Evolutionary conservation across 2,329 filamentous ascomycete genomes (phyloP).

Genomic region (Diaporthe sp.): DNA sequence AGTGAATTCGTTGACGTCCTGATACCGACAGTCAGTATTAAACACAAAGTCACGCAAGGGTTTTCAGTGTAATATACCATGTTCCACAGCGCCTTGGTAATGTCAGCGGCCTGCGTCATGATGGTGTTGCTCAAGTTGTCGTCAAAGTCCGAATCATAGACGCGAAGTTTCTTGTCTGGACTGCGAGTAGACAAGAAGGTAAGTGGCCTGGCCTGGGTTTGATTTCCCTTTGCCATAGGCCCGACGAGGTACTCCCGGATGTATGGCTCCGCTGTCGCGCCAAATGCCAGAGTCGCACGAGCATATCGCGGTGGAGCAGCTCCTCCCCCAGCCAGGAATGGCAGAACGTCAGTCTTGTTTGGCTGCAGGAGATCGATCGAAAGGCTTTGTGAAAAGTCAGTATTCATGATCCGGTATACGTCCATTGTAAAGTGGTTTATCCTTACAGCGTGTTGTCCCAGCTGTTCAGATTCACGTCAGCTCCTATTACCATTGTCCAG

Average conservation of each 20-base stretch:
- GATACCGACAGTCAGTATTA: not conserved
- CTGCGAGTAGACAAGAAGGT: not conserved
- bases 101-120: not conserved
- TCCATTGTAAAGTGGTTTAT: not conserved
- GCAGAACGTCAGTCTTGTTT: conserved; percentile 4
- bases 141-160: not conserved
- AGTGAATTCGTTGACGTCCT: not conserved
- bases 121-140: not conserved
- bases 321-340: not conserved
- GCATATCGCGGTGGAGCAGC: not conserved
- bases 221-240: not conserved
- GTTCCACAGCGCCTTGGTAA: not conserved
- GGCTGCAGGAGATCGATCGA: conserved; percentile 3
- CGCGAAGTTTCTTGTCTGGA: not conserved
- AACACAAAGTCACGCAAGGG: too few species aligned
- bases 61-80: not conserved
- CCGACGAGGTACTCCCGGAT: not conserved
- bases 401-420: not conserved
- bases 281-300: not conserved
- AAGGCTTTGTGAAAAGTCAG: not conserved
- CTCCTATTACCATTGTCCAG: not conserved
- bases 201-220: not conserved
- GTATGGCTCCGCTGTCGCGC: not conserved
- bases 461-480: not conserved
- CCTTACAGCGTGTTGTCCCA: not conserved